A percentile compares a stretch with the other conserved stretches of the same genome.
phyloP scores from a whole-genome alignment of 345 rosid species.

The Chamaenerion angustifolium region DNA sequence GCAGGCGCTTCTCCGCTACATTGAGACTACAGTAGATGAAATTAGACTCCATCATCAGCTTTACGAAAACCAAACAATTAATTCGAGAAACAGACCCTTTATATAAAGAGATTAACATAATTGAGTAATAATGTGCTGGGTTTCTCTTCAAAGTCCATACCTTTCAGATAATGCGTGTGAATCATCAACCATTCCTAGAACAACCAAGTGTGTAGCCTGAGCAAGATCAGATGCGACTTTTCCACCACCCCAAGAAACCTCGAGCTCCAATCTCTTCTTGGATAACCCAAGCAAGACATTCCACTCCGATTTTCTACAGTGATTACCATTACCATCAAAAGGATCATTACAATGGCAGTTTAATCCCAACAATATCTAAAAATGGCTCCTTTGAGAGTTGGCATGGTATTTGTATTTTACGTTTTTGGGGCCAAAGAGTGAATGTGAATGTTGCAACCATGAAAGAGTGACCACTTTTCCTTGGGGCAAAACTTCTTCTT shows the following conservation, averaged over 20 bases:
- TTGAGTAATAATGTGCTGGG: neutral
- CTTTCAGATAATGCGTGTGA: conserved; percentile 26
- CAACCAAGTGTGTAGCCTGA: conserved; percentile 62
- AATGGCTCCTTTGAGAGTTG: too few species aligned
- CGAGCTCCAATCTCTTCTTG: conserved; percentile 58
- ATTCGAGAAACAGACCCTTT: neutral
- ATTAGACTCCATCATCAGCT: neutral
- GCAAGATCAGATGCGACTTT: conserved; percentile 41
- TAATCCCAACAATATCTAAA: neutral
- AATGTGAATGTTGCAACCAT: conserved; percentile 57
- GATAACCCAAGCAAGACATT: conserved; percentile 36
- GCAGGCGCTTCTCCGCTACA: conserved; percentile 25
- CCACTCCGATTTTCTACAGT: conserved; percentile 42
- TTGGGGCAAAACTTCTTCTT: conserved; percentile 64
- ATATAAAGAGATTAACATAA: neutral
- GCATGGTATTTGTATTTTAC: conserved; percentile 26
- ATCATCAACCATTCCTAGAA: conserved; percentile 40
- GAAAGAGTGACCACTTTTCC: conserved; percentile 56
- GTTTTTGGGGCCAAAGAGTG: conserved; percentile 19
- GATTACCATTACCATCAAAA: neutral
- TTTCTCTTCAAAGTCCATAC: conserved; percentile 17
- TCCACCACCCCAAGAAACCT: conserved; percentile 71
- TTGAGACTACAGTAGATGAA: conserved; percentile 29
- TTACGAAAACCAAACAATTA: neutral
- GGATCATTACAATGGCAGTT: neutral